Conservation (phyloP, 1,284 basidiomycete species). For the Mycosarcoma maydis region DNA sequence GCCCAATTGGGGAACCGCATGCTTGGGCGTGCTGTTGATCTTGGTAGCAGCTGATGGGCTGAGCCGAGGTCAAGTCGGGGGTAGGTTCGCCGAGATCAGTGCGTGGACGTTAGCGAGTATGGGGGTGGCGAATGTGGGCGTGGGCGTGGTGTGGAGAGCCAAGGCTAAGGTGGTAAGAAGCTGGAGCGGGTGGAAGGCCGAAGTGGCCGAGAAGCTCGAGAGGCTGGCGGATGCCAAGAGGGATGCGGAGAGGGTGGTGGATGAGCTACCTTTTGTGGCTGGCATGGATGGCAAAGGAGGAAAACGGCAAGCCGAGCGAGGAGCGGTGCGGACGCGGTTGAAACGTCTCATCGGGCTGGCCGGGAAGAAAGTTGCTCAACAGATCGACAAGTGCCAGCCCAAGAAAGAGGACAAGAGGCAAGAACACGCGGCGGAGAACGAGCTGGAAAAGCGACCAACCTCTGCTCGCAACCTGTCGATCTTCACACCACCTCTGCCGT, state of each 20-base stretch:
- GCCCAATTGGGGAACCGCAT: conserved; percentile 44
- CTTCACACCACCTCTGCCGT: conserved; percentile 21
- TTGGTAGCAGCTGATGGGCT: conserved; percentile 33
- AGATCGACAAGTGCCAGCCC: conserved; percentile 1
- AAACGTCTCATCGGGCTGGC: background rate
- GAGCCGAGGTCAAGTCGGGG: conserved; percentile 5
- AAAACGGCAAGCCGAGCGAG: background rate
- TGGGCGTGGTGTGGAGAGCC: conserved; percentile 31
- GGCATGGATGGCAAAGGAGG: background rate
- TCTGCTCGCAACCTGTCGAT: background rate
- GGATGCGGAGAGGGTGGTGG: conserved; percentile 26
- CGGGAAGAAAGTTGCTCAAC: background rate
- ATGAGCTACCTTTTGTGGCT: conserved; percentile 7
- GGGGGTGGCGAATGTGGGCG: conserved; percentile 24
- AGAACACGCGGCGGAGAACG: background rate
- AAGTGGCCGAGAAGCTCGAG: conserved; percentile 34
- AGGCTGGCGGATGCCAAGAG: conserved; percentile 32
- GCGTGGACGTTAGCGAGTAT: conserved; percentile 29
- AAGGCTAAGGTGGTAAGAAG: conserved; percentile 33
- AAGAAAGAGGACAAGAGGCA: conserved; percentile 1
- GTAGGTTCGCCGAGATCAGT: conserved; percentile 20
- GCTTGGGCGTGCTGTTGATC: conserved; percentile 45
- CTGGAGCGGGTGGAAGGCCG: conserved; percentile 27
- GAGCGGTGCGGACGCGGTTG: too few species aligned
- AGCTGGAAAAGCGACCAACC: background rate